Base-by-base conservation (phyloP, 768 basidiomycete genomes). In the Amanita muscaria region DNA sequence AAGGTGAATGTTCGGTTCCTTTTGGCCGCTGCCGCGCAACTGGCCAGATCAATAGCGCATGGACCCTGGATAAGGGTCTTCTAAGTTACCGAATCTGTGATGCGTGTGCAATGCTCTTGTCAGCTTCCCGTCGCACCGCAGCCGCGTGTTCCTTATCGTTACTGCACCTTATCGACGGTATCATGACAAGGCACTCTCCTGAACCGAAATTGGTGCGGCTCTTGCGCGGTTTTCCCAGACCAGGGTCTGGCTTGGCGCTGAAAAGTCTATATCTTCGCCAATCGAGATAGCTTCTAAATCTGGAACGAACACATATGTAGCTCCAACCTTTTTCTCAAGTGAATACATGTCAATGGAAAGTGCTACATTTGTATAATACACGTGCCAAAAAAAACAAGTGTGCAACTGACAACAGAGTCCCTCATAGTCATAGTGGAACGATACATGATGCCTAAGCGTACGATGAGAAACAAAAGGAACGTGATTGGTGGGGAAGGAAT, bases 11-110 rank as follows among this genome's bases (percentile, higher is more conserved):
- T 46, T 46, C 44, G 44, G 25, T 44, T 44, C 25, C 43, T 21
- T 36, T 35, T 46, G 10, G 36, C 44, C 36, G 44, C 44, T 46
- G 36, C 44, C 44, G 44, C 44, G 44, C 44, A 16, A 25, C 33
- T 44, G 24, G 43, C 18, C 18, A 36, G 25, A 10, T 32, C 43
- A 44, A 21, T n/a, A 21, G 27, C 23, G 22, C n/a, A 22, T 18
- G 14, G 23, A 21, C 24, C 43, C 43, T 36, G 43, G 36, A 16
- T 25, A 19, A 9, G 7, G 21, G 19, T 9, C 31, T 40, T 30
- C 38, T 25, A 30, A 12, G 9, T 9, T 30, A n/a, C n/a, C n/a
- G n/a, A n/a, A 29, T 12, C 27, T 29, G 12, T 29, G 27, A 29
- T 42, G 14, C 31, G 27, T 31, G 12, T 42, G 12, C 30, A 12